Evolutionary conservation across 1,284 basidiomycete genomes (phyloP), one percentile per base, ranked within the genome.

Genomic region (Polyporus tsugae): DNA sequence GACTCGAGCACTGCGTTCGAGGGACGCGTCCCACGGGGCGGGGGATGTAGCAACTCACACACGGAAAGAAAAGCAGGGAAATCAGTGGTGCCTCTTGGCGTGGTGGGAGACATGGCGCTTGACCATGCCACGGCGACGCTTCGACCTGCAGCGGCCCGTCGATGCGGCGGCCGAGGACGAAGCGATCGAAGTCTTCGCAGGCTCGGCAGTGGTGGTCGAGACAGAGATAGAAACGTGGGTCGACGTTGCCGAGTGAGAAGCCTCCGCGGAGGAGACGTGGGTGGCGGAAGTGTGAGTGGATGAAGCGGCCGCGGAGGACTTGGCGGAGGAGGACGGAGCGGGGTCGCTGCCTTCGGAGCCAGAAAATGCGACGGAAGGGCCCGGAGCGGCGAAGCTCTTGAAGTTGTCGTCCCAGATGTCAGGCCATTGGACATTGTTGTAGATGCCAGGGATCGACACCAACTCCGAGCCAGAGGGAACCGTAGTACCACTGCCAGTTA

Each of bases 401-500:
- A 78, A 76, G 67, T 67, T 73, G 66, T 75, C 72, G 6, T 55
- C 38, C 74, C 78, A 78, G 64, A 80, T 79, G 65, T 80, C 76
- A 19, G 77, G 77, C 65, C 66, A 78, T 58, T 70, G 55, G 59
- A 70, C 49, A 62, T 62, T 71, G 62, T 73, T 63, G 74, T 78
- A 79, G 35, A 78, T 65, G 9, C 75, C 76, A 11, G 75, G 75
- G 44, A 79, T 75, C 36, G 69, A 71, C 17, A 75, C 75, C 22
- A 78, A 65, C 7, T 71, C 68, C 6, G 70, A 67, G 17, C 68
- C 70, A 36, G 80, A 77, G 15, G 82, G 79, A 33, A 70, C 59
- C 19, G 73, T 65, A 53, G 66, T 75, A 17, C 82, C 81, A 60
- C 78, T 75, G 39, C 79, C 78, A 29, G 74, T 76, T 60, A 83